phyloP scores from a whole-genome alignment of 1,284 basidiomycete species.

The Quambalaria eucalypti region DNA sequence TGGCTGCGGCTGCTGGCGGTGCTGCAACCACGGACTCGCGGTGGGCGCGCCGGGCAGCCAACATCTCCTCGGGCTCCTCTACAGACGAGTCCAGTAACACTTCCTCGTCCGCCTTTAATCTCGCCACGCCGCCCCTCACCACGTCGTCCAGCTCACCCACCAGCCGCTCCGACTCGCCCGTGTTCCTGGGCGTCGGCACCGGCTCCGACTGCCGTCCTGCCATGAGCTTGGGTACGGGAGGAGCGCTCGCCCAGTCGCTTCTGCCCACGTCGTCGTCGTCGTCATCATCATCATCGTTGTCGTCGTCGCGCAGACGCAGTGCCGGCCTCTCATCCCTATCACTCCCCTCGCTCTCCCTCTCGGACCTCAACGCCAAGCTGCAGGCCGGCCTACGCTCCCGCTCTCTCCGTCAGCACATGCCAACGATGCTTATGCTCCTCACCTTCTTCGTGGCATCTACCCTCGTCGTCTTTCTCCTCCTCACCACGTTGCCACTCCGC shows the following conservation, averaged over 20 bases:
- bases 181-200: not conserved
- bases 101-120: not conserved
- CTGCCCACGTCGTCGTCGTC: not conserved
- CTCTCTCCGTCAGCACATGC: conserved; percentile 28
- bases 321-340: not conserved
- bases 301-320: too few relatives aligned
- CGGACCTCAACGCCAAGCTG: conserved; percentile 2
- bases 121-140: not conserved
- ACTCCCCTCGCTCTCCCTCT: not conserved
- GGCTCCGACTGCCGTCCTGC: not conserved
- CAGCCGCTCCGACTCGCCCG: not conserved
- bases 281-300: too few relatives aligned
- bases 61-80: not conserved
- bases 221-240: not conserved
- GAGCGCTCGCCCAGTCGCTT: not conserved
- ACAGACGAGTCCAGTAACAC: not conserved
- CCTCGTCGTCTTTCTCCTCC: conserved; percentile 25
- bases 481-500: conserved; percentile 38
- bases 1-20: too few relatives aligned
- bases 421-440: conserved; percentile 24
- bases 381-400: conserved; percentile 17
- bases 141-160: not conserved
- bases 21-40: not conserved
- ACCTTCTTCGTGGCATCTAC: conserved; percentile 34
- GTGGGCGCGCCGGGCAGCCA: not conserved